Base-by-base conservation (phyloP, 441 rosid genomes). In the Omphalea diandra region DNA sequence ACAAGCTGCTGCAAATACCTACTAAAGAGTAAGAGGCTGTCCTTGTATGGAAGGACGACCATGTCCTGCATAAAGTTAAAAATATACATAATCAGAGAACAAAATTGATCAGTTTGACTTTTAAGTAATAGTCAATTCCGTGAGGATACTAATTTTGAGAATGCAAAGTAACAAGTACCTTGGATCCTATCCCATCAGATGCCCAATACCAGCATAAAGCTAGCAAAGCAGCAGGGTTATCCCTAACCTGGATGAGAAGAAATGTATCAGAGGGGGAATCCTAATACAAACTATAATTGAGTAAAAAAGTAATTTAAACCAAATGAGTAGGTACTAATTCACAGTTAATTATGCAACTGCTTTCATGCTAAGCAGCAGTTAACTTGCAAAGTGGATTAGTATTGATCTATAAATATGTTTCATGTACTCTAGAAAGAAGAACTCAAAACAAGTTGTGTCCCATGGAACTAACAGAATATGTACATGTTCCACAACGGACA, bases 1-100 rank as follows among this genome's bases (percentile, higher is more conserved):
- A 92, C 99, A 73, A 92, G 83, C 78, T 95, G 99, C 80, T 95
- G 98, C 80, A 95, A 75, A 80, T 95, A 95, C 76, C 98, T 83
- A 75, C 99, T 95, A 83, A 92, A 88, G 60, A 95, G 79, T 67
- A 95, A 82, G 63, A 92, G 84, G 84, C 97, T 95, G 79, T 95
- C 99, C 87, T 92, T 95, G 82, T 95, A 95, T 67, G 99, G 98
- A 82, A 95, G 99, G 75, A 95, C 87, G 36, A 95, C 99, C 99
- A 95, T 95, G 80, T 92, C 98, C 99, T 95, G 85, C 68, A 73
- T 61, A 58, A 79, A 70, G 60, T 46, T 63, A 72, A 62, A n/a
- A 69, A 24, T 24, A 76, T 33, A 55, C 29, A 35, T 55, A 70
- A 46, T 43, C 53, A 71, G 73, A 31, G 44, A 20, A 69, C 50